These are phyloP conservation scores for Pichia thaimueangensis DNA, from an alignment of 805 yeast genomes.

Conservation along the genomic window DNA sequence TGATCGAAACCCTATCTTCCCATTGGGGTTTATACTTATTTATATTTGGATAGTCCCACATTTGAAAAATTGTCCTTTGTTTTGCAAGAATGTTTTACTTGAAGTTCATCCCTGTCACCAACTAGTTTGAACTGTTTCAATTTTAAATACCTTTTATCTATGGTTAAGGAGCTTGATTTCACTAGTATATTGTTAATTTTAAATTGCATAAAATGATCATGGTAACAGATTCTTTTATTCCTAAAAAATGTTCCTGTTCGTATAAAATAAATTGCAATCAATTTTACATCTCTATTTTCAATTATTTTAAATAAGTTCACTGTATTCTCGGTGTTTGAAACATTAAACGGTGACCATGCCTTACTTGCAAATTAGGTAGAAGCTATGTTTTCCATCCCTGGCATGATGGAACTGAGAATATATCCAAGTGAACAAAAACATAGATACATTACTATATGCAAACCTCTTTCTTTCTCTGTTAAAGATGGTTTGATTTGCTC, in stretches of 20 bases:
- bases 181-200: slow-evolving; percentile 2
- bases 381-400: not conserved
- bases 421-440: no score
- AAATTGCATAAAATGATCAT: not conserved
- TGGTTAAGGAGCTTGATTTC: not conserved
- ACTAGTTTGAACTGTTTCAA: not conserved
- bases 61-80: slow-evolving; percentile 7
- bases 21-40: not conserved
- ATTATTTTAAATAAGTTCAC: slow-evolving; percentile 3
- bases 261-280: slow-evolving; percentile 7
- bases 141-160: slow-evolving; percentile 2
- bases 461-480: not conserved
- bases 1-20: not conserved
- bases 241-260: slow-evolving; percentile 7
- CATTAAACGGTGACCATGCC: not conserved
- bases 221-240: not conserved
- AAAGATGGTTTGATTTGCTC: not conserved
- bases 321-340: not conserved
- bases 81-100: slow-evolving; percentile 1
- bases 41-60: slow-evolving; percentile 5
- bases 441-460: no score
- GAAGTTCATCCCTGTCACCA: not conserved
- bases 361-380: slow-evolving; percentile 7
- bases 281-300: not conserved
- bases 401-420: slow-evolving; percentile 9